Conservation (phyloP, 805 yeast genomes). For the Pichia cabralensis region DNA sequence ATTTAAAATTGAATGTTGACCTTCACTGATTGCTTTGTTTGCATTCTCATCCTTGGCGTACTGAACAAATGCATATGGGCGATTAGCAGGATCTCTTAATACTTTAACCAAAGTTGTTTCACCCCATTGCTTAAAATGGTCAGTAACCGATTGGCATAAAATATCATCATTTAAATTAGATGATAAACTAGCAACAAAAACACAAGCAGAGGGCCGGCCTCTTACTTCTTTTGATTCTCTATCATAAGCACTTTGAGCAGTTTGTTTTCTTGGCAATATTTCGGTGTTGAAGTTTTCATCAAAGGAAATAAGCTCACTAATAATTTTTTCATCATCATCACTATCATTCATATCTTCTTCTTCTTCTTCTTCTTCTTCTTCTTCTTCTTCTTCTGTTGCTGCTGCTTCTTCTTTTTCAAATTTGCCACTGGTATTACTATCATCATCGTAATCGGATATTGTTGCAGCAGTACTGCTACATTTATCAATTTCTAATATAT, state of each 20-base stretch:
- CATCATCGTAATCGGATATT: too few relatives aligned
- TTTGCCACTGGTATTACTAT: too few relatives aligned
- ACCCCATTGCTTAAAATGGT: slow-evolving; percentile 67
- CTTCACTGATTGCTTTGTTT: slow-evolving; percentile 50
- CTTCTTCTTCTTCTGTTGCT: neutral
- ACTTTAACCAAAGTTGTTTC: slow-evolving; percentile 66
- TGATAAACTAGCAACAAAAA: slow-evolving; percentile 81
- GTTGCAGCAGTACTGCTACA: too few relatives aligned
- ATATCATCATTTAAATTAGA: slow-evolving; percentile 60
- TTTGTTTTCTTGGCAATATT: too few relatives aligned
- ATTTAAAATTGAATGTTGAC: slow-evolving; percentile 58
- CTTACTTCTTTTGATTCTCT: slow-evolving; percentile 17
- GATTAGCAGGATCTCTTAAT: slow-evolving; percentile 64
- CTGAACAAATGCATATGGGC: slow-evolving; percentile 93
- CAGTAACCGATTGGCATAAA: slow-evolving; percentile 55
- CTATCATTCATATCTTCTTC: neutral
- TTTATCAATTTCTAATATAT: too few relatives aligned
- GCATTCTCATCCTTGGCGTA: slow-evolving; percentile 66
- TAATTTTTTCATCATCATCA: slow-evolving; percentile 2
- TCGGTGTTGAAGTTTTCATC: too few relatives aligned
- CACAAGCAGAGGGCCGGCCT: slow-evolving; percentile 77
- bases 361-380: neutral
- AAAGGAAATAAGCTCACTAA: neutral
- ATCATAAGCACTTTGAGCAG: slow-evolving; percentile 6
- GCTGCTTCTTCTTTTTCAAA: neutral